These are phyloP conservation scores for Agarophyton chilense DNA, from an alignment of 23 red algal species.

Conservation along the genomic window DNA sequence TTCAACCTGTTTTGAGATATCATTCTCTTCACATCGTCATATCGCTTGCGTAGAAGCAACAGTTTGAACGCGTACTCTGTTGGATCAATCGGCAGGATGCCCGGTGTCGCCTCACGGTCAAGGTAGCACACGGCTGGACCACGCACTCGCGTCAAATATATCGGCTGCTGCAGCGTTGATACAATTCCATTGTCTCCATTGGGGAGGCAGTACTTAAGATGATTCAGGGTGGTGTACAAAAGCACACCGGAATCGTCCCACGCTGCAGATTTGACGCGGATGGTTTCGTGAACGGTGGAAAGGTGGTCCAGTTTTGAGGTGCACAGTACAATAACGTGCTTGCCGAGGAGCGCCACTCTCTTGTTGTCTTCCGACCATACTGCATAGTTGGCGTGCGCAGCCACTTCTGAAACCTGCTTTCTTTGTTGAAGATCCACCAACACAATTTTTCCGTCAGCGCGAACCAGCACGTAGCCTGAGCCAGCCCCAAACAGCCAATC, in stretches of 20 bases:
- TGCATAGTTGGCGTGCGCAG: constrained; percentile 82
- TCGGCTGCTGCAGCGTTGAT: constrained; percentile 71
- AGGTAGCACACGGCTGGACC: constrained; percentile 93
- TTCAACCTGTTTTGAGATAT: constrained; percentile 87
- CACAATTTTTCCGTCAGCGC: constrained; percentile 77
- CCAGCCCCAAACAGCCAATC: constrained; percentile 85
- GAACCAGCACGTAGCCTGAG: constrained; percentile 85
- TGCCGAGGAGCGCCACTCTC: constrained; percentile 87
- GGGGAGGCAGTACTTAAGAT: constrained; percentile 99
- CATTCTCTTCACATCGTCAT: constrained; percentile 93
- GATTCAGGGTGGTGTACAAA: constrained; percentile 95
- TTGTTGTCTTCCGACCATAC: constrained; percentile 95
- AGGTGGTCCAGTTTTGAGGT: constrained; percentile 91
- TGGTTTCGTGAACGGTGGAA: constrained; percentile 96
- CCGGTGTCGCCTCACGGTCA: constrained; percentile 87
- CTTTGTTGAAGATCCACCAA: constrained; percentile 89
- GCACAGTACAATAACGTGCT: constrained; percentile 88
- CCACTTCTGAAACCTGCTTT: constrained; percentile 80
- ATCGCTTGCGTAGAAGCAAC: constrained; percentile 87
- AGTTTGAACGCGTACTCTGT: constrained; percentile 99
- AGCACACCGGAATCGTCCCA: constrained; percentile 99
- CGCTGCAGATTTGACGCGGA: constrained; percentile 98
- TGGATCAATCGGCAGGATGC: constrained; percentile 90
- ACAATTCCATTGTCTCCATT: constrained; percentile 98
- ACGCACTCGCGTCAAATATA: constrained; percentile 93